Evolutionary conservation across 305 asterid genomes (phyloP).

Genomic region (Rubia occidens): DNA sequence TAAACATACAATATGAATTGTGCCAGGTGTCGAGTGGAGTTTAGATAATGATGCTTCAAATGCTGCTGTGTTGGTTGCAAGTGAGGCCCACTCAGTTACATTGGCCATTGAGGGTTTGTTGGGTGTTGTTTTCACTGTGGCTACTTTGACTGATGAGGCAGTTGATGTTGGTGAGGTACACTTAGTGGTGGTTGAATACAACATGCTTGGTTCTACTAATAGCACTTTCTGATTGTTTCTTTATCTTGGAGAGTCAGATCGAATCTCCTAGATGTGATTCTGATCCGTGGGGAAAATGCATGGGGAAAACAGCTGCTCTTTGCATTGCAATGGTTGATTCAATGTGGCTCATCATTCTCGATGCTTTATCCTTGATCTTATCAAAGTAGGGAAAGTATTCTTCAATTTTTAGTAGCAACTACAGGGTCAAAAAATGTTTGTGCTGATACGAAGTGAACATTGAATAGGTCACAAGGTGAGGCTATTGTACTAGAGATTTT

Average conservation of each 20-base stretch:
- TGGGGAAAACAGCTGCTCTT: conserved; percentile 67
- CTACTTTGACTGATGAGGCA: conserved; percentile 96
- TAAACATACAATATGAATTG: conserved; percentile 14
- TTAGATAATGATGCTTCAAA: conserved; percentile 94
- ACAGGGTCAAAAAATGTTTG: conserved; percentile 4
- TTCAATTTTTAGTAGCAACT: conserved; percentile 8
- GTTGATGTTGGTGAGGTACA: conserved; percentile 91
- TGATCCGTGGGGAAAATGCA: conserved; percentile 50
- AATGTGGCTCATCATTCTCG: conserved; percentile 82
- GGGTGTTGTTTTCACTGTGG: conserved; percentile 91
- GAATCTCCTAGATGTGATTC: conserved; percentile 83
- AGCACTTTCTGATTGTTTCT: conserved; percentile 24
- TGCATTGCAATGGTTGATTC: conserved; percentile 88
- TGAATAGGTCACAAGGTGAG: conserved; percentile 88
- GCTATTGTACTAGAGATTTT: conserved; percentile 91
- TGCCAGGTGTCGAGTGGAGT: conserved; percentile 94
- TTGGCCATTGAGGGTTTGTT: conserved; percentile 90
- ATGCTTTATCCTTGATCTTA: conserved; percentile 84
- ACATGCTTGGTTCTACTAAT: conserved; percentile 3
- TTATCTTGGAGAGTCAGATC: conserved; percentile 52
- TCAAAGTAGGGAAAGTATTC: conserved; percentile 48
- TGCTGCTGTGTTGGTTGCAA: conserved; percentile 91
- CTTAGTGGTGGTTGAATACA: conserved; percentile 10
- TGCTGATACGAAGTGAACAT: conserved; percentile 22
- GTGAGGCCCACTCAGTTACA: conserved; percentile 96